Base-by-base conservation (phyloP, 1,139 yeast species). In the Pichia sp. region DNA sequence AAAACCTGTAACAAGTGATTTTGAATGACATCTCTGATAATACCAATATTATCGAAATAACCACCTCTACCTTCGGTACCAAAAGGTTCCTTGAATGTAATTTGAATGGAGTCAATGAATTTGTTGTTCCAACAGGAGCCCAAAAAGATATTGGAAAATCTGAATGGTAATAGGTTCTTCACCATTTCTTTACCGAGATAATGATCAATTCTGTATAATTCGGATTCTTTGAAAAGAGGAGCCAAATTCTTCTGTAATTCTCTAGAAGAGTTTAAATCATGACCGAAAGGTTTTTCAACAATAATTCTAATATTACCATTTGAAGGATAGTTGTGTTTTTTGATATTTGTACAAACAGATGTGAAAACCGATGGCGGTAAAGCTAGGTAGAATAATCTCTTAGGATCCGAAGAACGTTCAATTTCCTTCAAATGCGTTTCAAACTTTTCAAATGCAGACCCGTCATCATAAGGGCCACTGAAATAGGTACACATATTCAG, bases 31-130 rank as follows among this genome's bases (percentile, higher is more conserved):
- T 92, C 99, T 67, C 99, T 81, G 54, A 92, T 86, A 60, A 92
- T 92, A 48, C 99, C 99, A 60, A 90, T 87, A 49, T 75, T 73
- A 67, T 94, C 97, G 61, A 94, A 92, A 71, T 92, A 92, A 36
- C 98, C 98, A 54, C 98, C 98, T 62, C 99, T 81, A 49, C 98
- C 98, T 67, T 92, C 97, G 40, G 98, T 92, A 48, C 98, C 98
- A 59, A 94, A 90, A 10, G 92, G 85, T 68, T 92, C 99, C 69
- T 94, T 94, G 72, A 92, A 90, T 27, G 92, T 76, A 55, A 92
- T 80, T 68, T 90, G 97, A 51, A 92, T 81, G 43, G 82, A 77
- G 51, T 79, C 74, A 60, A 92, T 80, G 65, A 77, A 81, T 54
- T 84, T 76, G 62, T 74, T 79, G 69, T 85, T 84, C 97, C 97